A percentile compares a stretch with the other conserved stretches of the same genome.
Evolutionary conservation across 805 yeast species (phyloP).

Genomic region (Lachancea meyersii): DNA sequence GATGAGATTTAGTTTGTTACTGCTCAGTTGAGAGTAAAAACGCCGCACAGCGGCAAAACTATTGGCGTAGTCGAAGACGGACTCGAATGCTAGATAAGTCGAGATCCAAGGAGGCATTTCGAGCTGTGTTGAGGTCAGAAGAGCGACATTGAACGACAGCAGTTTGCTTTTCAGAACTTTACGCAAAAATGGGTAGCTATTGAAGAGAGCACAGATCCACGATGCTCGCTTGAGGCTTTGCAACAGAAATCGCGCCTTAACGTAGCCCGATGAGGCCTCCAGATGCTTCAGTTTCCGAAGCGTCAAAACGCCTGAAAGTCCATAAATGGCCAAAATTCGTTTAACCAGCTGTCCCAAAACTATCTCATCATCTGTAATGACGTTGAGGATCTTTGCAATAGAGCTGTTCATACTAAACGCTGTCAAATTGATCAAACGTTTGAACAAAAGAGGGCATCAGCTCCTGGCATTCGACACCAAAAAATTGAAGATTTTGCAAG

Average conservation of each 20-base stretch:
- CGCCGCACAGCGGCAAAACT: neutral
- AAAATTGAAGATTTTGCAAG: too few relatives aligned
- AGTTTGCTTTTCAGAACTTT: neutral
- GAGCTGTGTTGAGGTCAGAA: conserved; percentile 1
- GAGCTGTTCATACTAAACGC: neutral
- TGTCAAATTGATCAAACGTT: neutral
- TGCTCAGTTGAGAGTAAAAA: conserved; percentile 3
- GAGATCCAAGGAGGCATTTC: conserved; percentile 15
- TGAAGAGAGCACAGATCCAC: conserved; percentile 1
- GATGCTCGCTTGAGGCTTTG: neutral
- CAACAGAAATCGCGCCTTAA: neutral
- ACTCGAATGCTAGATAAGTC: conserved; percentile 15
- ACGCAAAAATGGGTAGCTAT: neutral
- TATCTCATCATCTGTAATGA: neutral
- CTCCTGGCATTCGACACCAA: too few relatives aligned
- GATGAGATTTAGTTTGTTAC: conserved; percentile 1
- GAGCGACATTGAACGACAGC: conserved; percentile 3
- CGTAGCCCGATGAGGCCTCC: neutral
- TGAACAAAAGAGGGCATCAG: too few relatives aligned
- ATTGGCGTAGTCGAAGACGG: conserved; percentile 9
- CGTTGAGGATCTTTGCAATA: neutral
- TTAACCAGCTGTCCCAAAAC: neutral
- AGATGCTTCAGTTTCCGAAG: neutral
- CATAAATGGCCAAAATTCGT: conserved; percentile 3
- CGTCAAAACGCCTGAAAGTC: neutral